These are phyloP conservation scores for Claviceps sp. DNA, from an alignment of 2,329 filamentous ascomycete genomes.

Conservation along the genomic window DNA sequence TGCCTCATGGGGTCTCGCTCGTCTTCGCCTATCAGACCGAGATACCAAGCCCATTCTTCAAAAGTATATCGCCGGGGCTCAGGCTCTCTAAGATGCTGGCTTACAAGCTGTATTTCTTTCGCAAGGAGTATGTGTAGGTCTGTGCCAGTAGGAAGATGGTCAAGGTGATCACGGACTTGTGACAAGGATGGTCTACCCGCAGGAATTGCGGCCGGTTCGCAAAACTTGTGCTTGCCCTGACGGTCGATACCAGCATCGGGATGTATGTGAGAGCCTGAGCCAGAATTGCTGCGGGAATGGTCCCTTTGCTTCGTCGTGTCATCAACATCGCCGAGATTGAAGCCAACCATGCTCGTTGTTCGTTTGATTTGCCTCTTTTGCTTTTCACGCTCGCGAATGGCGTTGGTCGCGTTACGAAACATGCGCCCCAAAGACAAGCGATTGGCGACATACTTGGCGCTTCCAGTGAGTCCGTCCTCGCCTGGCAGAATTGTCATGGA, in stretches of 20 bases:
- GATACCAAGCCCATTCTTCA: conserved; percentile 78
- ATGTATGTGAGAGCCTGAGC: not conserved
- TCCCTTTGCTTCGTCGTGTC: not conserved
- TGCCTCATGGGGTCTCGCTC: conserved; percentile 39
- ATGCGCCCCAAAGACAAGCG: conserved; percentile 29
- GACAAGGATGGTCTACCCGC: conserved; percentile 20
- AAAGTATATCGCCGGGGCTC: conserved; percentile 57
- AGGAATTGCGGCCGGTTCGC: not conserved
- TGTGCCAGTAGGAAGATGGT: conserved; percentile 27
- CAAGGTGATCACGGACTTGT: conserved; percentile 21
- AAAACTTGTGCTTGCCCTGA: conserved; percentile 5
- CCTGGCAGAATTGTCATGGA: conserved; percentile 48
- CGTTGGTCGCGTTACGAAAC: conserved; percentile 16
- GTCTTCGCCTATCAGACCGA: conserved; percentile 60
- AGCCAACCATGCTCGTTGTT: not conserved
- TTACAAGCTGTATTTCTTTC: conserved; percentile 54
- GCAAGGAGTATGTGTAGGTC: conserved; percentile 55
- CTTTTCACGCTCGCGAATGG: conserved; percentile 3
- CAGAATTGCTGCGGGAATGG: conserved; percentile 1
- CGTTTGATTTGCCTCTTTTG: not conserved
- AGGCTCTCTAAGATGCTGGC: conserved; percentile 44
- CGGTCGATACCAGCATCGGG: not conserved
- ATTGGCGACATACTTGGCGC: conserved; percentile 29
- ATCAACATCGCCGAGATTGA: conserved; percentile 3
- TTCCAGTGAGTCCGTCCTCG: conserved; percentile 33